These are phyloP conservation scores for Trichosporon sp. DNA, from an alignment of 1,284 basidiomycete species.

Conservation along the genomic window DNA sequence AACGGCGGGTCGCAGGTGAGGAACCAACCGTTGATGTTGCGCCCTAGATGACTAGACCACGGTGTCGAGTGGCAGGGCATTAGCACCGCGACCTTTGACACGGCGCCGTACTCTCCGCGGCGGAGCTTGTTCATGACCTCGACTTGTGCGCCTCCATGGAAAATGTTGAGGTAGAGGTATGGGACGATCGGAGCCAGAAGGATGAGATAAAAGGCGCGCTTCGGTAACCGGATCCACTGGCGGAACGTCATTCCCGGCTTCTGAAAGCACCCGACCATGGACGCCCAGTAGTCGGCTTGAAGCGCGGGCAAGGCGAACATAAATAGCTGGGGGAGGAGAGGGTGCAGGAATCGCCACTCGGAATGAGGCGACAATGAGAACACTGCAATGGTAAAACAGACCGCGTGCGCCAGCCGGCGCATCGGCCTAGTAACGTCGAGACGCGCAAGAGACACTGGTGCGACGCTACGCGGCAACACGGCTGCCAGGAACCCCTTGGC, in stretches of 20 bases:
- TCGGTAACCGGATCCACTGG: slow-evolving; percentile 43
- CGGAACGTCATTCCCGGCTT: slow-evolving; percentile 35
- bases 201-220: slow-evolving; percentile 59
- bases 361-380: slow-evolving; percentile 87
- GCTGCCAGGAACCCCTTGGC: slow-evolving; percentile 61
- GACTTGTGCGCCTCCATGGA: slow-evolving; percentile 78
- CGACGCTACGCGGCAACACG: slow-evolving; percentile 42
- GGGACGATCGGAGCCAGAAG: slow-evolving; percentile 63
- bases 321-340: slow-evolving; percentile 81
- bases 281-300: slow-evolving; percentile 59
- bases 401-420: slow-evolving; percentile 61
- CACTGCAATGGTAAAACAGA: slow-evolving; percentile 67
- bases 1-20: slow-evolving; percentile 89
- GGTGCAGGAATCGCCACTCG: slow-evolving; percentile 96
- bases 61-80: slow-evolving; percentile 99
- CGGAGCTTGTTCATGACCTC: slow-evolving; percentile 63
- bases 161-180: slow-evolving; percentile 68
- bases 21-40: slow-evolving; percentile 70
- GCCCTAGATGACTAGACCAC: slow-evolving; percentile 80
- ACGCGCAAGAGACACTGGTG: slow-evolving; percentile 40
- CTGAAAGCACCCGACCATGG: slow-evolving; percentile 41
- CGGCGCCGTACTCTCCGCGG: slow-evolving; percentile 33
- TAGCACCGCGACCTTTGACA: slow-evolving; percentile 70
- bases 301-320: slow-evolving; percentile 75
- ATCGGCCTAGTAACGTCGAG: slow-evolving; percentile 47